A percentile compares a stretch with the other conserved stretches of the same genome.
These are phyloP conservation scores for Musa itinerans DNA, from an alignment of 176 grass and related monocot species.

Conservation along the genomic window DNA sequence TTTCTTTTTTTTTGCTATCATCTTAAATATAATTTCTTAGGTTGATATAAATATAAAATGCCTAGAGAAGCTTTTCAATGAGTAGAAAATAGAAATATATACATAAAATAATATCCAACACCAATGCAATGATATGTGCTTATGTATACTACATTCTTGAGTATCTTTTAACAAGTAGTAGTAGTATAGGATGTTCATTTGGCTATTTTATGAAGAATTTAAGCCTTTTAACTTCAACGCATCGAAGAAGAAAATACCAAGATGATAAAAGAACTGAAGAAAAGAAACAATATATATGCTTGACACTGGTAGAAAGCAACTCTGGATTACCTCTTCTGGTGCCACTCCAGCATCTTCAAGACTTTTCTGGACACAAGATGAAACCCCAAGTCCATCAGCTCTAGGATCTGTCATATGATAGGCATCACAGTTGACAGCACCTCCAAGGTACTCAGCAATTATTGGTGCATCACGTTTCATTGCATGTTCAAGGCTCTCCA, in stretches of 20 bases:
- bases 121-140: too few relatives aligned
- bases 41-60: too few relatives aligned
- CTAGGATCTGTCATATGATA: slow-evolving; percentile 99
- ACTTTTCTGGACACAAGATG: slow-evolving; percentile 80
- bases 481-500: slow-evolving; percentile 98
- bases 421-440: slow-evolving; percentile 98
- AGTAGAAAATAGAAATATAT: background rate
- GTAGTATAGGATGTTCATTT: background rate
- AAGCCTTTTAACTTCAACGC: too few relatives aligned
- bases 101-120: background rate
- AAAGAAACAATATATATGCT: background rate
- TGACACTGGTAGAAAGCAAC: background rate
- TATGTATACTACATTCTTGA: background rate
- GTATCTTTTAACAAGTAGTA: background rate
- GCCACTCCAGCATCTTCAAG: slow-evolving; percentile 82
- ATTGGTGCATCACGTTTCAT: slow-evolving; percentile 89
- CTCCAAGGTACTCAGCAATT: slow-evolving; percentile 85
- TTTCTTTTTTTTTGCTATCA: too few relatives aligned
- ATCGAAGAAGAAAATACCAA: too few relatives aligned
- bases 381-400: slow-evolving; percentile 92
- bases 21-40: too few relatives aligned
- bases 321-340: slow-evolving; percentile 67
- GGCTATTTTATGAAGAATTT: background rate
- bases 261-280: too few relatives aligned
- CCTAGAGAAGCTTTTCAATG: background rate